phyloP scores from a whole-genome alignment of 257 asterid species.

The Petunia axillaris region DNA sequence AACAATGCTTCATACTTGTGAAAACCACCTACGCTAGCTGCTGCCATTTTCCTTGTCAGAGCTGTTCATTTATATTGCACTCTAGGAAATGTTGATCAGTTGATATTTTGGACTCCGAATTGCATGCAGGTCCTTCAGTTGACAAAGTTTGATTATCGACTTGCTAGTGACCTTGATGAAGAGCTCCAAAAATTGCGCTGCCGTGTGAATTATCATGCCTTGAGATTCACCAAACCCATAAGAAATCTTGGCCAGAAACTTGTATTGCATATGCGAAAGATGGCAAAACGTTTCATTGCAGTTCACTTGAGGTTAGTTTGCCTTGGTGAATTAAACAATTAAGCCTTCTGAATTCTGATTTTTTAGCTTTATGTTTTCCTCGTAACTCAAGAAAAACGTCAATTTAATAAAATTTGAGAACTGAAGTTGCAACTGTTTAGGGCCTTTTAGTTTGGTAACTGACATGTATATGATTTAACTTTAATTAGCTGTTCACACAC shows the following conservation, averaged over 20 bases:
- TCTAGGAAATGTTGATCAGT: neutral
- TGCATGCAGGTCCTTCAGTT: slow-evolving; percentile 90
- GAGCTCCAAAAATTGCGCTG: slow-evolving; percentile 92
- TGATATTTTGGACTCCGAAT: slow-evolving; percentile 9
- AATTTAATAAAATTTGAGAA: neutral
- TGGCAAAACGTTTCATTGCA: slow-evolving; percentile 85
- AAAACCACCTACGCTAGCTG: neutral
- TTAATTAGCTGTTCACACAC: neutral
- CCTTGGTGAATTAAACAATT: slow-evolving; percentile 13
- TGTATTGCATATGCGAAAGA: slow-evolving; percentile 78
- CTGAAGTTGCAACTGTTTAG: slow-evolving; percentile 20
- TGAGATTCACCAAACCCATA: slow-evolving; percentile 84
- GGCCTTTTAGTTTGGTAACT: neutral
- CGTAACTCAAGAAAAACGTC: neutral
- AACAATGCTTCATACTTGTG: slow-evolving; percentile 11
- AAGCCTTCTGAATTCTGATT: neutral
- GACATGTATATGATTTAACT: neutral
- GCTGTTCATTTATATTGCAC: slow-evolving; percentile 3
- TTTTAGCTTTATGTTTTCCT: neutral
- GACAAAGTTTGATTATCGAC: slow-evolving; percentile 98
- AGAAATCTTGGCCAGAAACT: slow-evolving; percentile 80
- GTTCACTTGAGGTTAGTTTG: slow-evolving; percentile 85
- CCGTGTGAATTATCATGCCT: slow-evolving; percentile 91
- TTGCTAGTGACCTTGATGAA: slow-evolving; percentile 81
- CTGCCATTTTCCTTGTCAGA: neutral